Conservation (phyloP, 2,329 filamentous ascomycete species). For the Xylariaceae sp. region DNA sequence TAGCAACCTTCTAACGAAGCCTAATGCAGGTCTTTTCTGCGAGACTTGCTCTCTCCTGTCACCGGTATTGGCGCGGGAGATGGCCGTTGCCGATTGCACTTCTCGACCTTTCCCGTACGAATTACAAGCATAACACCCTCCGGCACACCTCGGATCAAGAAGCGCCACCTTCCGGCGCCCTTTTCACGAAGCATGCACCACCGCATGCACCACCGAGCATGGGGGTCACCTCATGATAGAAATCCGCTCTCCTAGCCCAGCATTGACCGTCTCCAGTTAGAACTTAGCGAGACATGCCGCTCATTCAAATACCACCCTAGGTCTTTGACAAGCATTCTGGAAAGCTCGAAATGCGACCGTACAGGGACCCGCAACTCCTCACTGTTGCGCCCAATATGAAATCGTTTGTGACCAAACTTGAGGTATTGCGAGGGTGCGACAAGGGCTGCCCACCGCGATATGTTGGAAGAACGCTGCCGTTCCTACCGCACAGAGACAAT, state of each 20-base stretch:
- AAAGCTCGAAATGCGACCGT: neutral
- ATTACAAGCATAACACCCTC: conserved; percentile 7
- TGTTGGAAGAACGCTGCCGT: neutral
- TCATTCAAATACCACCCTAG: neutral
- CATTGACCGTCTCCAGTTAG: neutral
- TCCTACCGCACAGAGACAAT: neutral
- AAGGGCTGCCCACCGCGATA: neutral
- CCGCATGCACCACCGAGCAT: conserved; percentile 10
- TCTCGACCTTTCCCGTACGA: conserved; percentile 2
- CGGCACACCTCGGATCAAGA: conserved; percentile 11
- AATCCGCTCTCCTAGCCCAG: conserved; percentile 1
- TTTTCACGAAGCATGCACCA: conserved; percentile 11
- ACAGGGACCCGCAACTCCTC: neutral
- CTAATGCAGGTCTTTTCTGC: conserved; percentile 19
- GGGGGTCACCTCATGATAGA: conserved; percentile 16
- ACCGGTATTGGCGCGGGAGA: conserved; percentile 8
- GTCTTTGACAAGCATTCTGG: neutral
- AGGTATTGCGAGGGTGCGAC: neutral
- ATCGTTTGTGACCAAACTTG: neutral
- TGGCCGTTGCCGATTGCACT: conserved; percentile 23
- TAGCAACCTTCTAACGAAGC: conserved; percentile 10
- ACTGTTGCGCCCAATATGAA: neutral
- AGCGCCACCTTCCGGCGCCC: conserved; percentile 8
- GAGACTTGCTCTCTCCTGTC: conserved; percentile 10
- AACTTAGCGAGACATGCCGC: neutral